Conservation (phyloP, 2,329 filamentous ascomycete genomes). For the Mycocentrospora acerina region DNA sequence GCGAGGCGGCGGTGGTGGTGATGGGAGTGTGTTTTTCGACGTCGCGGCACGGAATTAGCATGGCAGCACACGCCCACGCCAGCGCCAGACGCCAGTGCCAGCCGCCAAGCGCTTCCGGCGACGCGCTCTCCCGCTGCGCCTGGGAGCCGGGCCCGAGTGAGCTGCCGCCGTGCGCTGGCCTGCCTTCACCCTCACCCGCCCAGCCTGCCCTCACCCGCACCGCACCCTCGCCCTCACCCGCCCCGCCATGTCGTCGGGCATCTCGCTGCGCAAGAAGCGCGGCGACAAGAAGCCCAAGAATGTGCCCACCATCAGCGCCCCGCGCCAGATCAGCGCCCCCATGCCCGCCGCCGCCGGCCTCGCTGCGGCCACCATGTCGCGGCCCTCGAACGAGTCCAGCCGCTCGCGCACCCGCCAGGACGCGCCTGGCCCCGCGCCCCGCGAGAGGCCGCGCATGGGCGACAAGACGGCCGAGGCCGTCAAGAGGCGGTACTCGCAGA, state of each 20-base stretch:
- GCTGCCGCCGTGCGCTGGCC: too few species aligned
- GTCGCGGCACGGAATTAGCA: too few species aligned
- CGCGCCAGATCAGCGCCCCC: conserved; percentile 54
- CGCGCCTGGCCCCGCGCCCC: conserved; percentile 21
- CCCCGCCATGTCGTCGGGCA: conserved; percentile 52
- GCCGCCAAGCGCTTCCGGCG: too few species aligned
- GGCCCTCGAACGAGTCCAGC: conserved; percentile 41
- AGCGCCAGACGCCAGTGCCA: too few species aligned
- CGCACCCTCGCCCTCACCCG: background rate
- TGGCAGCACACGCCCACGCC: too few species aligned
- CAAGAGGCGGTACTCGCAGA: conserved; percentile 90
- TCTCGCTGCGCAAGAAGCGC: conserved; percentile 66
- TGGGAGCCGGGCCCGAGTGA: too few species aligned
- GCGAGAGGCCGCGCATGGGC: conserved; percentile 48
- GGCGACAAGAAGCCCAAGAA: conserved; percentile 58
- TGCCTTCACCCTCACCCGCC: too few species aligned
- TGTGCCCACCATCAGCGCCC: conserved; percentile 52
- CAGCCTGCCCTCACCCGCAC: too few species aligned
- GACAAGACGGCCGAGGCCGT: conserved; percentile 75
- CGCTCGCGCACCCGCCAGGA: conserved; percentile 34
- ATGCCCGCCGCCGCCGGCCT: conserved; percentile 34
- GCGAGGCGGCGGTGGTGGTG: background rate
- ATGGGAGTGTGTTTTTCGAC: too few species aligned
- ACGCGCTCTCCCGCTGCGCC: too few species aligned
- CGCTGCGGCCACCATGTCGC: conserved; percentile 33